Conservation (phyloP, 2,329 filamentous ascomycete species). For the Botrytis fabae region DNA sequence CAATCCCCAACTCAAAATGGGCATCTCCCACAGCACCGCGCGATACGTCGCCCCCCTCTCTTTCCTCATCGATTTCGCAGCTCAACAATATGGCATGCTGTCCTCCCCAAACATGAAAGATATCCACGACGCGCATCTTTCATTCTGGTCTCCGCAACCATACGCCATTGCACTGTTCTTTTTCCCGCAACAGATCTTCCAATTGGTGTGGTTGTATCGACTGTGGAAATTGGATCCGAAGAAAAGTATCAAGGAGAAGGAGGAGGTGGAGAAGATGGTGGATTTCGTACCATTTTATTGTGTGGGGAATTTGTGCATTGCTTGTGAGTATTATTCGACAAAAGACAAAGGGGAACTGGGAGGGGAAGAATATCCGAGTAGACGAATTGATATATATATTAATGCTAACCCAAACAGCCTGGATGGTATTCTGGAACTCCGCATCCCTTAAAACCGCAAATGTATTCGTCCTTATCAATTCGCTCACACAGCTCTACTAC, state of each 20-base stretch:
- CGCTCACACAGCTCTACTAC: conserved; percentile 55
- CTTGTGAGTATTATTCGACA: conserved; percentile 44
- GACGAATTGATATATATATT: not conserved
- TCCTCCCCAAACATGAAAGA: conserved; percentile 59
- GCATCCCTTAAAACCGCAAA: conserved; percentile 51
- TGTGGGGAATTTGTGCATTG: conserved; percentile 59
- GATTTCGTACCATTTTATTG: conserved; percentile 57
- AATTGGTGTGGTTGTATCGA: conserved; percentile 58
- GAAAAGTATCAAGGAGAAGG: conserved; percentile 42
- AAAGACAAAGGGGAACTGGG: not conserved
- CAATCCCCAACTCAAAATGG: conserved; percentile 46
- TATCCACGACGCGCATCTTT: conserved; percentile 57
- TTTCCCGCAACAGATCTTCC: conserved; percentile 60
- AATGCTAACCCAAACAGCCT: conserved; percentile 42
- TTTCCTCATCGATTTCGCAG: conserved; percentile 57
- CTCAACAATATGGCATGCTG: conserved; percentile 60
- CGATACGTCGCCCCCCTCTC: conserved; percentile 55
- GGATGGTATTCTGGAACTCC: conserved; percentile 64
- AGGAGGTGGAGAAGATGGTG: conserved; percentile 51
- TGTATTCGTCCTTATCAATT: conserved; percentile 58
- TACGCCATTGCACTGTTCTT: conserved; percentile 62
- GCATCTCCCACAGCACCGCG: conserved; percentile 53
- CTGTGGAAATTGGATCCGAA: conserved; percentile 51
- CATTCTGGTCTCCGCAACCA: conserved; percentile 59
- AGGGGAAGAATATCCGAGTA: not conserved